These are phyloP conservation scores for Apiospora malaysiana DNA, from an alignment of 2,329 filamentous ascomycete genomes.

Conservation along the genomic window DNA sequence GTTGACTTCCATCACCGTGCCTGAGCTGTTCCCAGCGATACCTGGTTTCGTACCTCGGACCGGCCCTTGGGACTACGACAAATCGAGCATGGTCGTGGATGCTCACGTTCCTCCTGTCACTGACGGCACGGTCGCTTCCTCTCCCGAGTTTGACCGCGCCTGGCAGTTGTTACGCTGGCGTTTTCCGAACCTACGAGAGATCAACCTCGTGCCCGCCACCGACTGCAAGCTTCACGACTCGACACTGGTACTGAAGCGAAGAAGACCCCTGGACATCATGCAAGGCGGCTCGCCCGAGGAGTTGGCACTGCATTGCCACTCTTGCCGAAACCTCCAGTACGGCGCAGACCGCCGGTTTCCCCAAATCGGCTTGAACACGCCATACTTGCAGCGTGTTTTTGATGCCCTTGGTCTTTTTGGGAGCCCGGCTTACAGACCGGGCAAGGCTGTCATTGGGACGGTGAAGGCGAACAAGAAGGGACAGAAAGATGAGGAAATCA, in stretches of 20 bases:
- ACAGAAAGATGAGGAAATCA: neutral
- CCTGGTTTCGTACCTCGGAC: neutral
- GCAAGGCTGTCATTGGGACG: neutral
- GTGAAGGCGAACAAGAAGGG: slow-evolving; percentile 4
- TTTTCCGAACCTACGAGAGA: slow-evolving; percentile 28
- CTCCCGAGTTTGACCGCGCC: slow-evolving; percentile 24
- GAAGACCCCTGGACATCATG: neutral
- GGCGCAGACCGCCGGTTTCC: neutral
- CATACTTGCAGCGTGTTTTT: slow-evolving; percentile 1
- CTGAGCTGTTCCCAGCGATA: slow-evolving; percentile 14
- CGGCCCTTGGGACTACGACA: neutral
- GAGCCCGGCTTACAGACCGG: neutral
- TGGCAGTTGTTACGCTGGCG: slow-evolving; percentile 26
- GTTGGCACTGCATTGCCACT: neutral
- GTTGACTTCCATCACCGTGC: slow-evolving; percentile 22
- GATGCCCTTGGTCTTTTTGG: neutral
- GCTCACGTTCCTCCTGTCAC: neutral
- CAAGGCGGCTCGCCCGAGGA: neutral
- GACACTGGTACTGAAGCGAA: neutral
- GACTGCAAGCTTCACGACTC: slow-evolving; percentile 23
- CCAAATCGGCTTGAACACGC: neutral
- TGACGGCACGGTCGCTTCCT: neutral
- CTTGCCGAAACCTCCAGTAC: slow-evolving; percentile 21
- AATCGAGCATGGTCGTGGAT: neutral
- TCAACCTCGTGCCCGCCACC: slow-evolving; percentile 23